Evolutionary conservation across 2,329 filamentous ascomycete genomes (phyloP), one percentile per base, ranked within the genome.

Genomic region (Scleromitrula shiraiana): DNA sequence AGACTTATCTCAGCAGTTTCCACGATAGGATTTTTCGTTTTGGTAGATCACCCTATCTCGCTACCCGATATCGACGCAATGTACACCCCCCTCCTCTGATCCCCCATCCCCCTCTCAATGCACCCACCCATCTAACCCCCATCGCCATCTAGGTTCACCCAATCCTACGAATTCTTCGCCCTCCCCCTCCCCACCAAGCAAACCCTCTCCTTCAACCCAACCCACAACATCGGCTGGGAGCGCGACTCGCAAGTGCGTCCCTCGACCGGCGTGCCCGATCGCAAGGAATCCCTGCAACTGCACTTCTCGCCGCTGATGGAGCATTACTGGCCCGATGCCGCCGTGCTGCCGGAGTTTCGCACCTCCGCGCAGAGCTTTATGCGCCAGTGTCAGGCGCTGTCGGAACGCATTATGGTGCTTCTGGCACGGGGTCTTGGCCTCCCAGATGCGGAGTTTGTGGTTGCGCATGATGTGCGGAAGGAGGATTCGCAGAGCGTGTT

Each of bases 231-330:
- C 2, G 76, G 77, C 7, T 80, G 76, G 75, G 76, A 79, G 62
- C 73, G 73, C 55, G 74, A 73, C 50, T 67, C 71, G 0, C 76
- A 80, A 53, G 65, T 79, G 30, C 67, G 76, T 6, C 75, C 75
- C 0, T 77, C 73, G 0, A 80, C 76, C 0, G 76, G 77, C 4
- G 65, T 68, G 1, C 67, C 73, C 0, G 77, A 80, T 54, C 68
- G 65, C 35, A 80, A 79, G 50, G 77, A 80, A 56, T 76, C 71
- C 3, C 77, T 79, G 53, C 76, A 80, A 54, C 65, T 80, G 56
- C 76, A 80, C 52, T 79, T 77, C 50, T 62, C 62, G 1, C 47
- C 57, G 36, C 59, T 63, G 32, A 62, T 63, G 59, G 39, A 56
- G 5, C 57, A 56, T 3, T 46, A 57, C 14, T 65, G 62, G 62